Percentiles rank a stretch among this genome's conserved stretches.
These are phyloP conservation scores for Medicago ruthenica DNA, from an alignment of 306 rosid species.

Conservation along the genomic window DNA sequence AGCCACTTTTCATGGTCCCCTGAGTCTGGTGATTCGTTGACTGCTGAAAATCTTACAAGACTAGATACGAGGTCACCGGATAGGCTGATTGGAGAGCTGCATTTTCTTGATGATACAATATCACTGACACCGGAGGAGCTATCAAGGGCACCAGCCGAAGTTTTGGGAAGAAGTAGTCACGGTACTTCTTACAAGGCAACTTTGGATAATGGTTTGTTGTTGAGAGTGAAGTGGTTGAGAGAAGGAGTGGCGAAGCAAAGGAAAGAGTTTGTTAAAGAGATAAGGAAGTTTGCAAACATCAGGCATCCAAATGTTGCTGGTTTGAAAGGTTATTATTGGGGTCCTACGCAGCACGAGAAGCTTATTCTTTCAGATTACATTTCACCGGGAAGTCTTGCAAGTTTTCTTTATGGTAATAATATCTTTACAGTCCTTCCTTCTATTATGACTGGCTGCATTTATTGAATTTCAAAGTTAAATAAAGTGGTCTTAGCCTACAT, in stretches of 20 bases:
- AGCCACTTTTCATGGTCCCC: conserved; percentile 95
- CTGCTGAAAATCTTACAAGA: conserved; percentile 76
- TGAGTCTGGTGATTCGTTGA: conserved; percentile 77
- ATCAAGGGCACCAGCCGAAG: conserved; percentile 98
- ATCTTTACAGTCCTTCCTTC: conserved; percentile 32
- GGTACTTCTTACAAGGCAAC: conserved; percentile 97
- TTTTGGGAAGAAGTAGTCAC: conserved; percentile 96
- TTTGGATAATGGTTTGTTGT: conserved; percentile 73
- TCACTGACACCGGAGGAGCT: conserved; percentile 86
- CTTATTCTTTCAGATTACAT: conserved; percentile 95
- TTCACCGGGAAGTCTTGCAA: conserved; percentile 92
- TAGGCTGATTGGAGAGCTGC: conserved; percentile 86
- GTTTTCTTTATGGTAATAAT: conserved; percentile 88
- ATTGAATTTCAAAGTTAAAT: background rate
- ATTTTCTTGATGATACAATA: conserved; percentile 87
- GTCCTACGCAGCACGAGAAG: conserved; percentile 98
- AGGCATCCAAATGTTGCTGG: conserved; percentile 98
- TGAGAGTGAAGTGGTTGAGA: conserved; percentile 97
- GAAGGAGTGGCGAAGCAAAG: conserved; percentile 99
- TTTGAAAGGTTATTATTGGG: conserved; percentile 97
- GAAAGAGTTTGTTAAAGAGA: conserved; percentile 96
- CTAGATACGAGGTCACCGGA: conserved; percentile 90
- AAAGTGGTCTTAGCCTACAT: background rate
- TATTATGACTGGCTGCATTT: background rate
- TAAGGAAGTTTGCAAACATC: conserved; percentile 89